A percentile compares a stretch with the other conserved stretches of the same genome.
Evolutionary conservation across 1,139 yeast species (phyloP).

Genomic region (Pichia sp.): DNA sequence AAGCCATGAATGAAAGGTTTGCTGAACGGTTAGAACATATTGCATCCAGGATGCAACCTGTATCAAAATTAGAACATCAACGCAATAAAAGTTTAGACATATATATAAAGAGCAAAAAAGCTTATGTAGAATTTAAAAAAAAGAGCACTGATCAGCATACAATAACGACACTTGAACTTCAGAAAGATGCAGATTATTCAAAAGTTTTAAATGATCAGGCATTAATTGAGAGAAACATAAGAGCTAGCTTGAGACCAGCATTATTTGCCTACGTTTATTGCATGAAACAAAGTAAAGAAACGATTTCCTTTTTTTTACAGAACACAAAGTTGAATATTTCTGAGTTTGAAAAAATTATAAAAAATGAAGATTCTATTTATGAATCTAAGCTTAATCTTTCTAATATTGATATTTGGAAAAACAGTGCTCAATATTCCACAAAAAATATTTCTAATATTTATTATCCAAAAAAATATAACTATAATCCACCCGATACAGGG

Average conservation of each 20-base stretch:
- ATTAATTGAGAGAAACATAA: constrained; percentile 7
- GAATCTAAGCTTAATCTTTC: constrained; percentile 5
- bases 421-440: neutral
- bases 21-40: constrained; percentile 6
- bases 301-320: neutral
- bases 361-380: neutral
- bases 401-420: neutral
- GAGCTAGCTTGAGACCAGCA: constrained; percentile 7
- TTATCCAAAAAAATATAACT: no score
- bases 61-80: constrained; percentile 1
- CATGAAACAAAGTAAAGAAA: constrained; percentile 1
- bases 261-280: constrained; percentile 5
- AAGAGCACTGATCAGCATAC: constrained; percentile 7
- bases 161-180: constrained; percentile 3
- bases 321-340: constrained; percentile 4
- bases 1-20: constrained; percentile 3
- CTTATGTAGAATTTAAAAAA: constrained; percentile 4
- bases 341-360: constrained; percentile 2
- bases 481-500: no score
- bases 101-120: constrained; percentile 5
- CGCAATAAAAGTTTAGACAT: constrained; percentile 5
- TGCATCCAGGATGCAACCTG: constrained; percentile 1
- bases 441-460: no score
- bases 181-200: constrained; percentile 2
- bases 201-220: constrained; percentile 5